Percentiles rank a stretch among this genome's conserved stretches.
phyloP scores from a whole-genome alignment of 768 basidiomycete genomes.

The Xerocomellus amylosporus region DNA sequence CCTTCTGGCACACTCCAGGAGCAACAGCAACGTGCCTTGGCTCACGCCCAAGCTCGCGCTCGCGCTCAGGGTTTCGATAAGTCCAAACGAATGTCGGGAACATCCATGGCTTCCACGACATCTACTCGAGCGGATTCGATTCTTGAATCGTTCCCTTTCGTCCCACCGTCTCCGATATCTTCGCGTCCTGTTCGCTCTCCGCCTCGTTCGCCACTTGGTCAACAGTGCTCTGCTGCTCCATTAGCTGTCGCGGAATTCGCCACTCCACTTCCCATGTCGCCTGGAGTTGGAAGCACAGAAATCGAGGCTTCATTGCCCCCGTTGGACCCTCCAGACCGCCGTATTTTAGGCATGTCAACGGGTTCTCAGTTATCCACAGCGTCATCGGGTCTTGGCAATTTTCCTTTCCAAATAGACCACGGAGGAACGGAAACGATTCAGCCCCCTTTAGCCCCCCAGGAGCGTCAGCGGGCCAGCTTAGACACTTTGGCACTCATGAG shows the following conservation, averaged over 20 bases:
- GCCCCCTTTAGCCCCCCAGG: conserved; percentile 37
- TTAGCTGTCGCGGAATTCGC: neutral
- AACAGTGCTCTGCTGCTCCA: conserved; percentile 47
- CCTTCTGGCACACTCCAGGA: conserved; percentile 47
- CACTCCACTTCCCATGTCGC: neutral
- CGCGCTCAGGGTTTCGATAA: conserved; percentile 51
- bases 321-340: conserved; percentile 49
- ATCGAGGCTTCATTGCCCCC: conserved; percentile 35
- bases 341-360: conserved; percentile 66
- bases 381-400: conserved; percentile 78
- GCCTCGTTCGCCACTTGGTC: conserved; percentile 66
- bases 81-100: conserved; percentile 54
- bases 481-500: conserved; percentile 82
- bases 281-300: conserved; percentile 22
- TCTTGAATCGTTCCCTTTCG: conserved; percentile 84
- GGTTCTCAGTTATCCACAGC: conserved; percentile 75
- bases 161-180: conserved; percentile 88
- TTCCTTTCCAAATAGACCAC: conserved; percentile 83
- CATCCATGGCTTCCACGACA: conserved; percentile 63
- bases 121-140: conserved; percentile 81
- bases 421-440: conserved; percentile 40
- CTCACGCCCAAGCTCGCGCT: conserved; percentile 58
- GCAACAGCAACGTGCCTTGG: conserved; percentile 64
- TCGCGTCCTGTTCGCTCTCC: conserved; percentile 72
- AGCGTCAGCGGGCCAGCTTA: conserved; percentile 72